Evolutionary conservation across 2,329 filamentous ascomycete genomes (phyloP).

Genomic region (Simplicillium sp.): DNA sequence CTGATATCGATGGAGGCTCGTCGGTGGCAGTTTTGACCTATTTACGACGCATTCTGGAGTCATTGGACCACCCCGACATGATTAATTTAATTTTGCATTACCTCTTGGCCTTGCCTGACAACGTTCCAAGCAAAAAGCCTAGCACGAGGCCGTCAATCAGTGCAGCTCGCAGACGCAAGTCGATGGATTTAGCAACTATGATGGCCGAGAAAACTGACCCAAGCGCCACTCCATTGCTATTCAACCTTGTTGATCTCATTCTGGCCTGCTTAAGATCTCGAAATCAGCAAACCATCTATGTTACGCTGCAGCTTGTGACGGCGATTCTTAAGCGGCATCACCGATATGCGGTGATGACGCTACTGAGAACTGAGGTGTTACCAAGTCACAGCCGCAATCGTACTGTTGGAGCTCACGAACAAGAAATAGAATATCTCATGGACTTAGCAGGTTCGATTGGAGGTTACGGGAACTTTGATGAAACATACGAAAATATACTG

Average conservation of each 20-base stretch:
- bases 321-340: constrained; percentile 83
- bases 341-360: constrained; percentile 68
- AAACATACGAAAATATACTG: constrained; percentile 61
- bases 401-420: constrained; percentile 65
- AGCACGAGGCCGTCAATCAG: constrained; percentile 45
- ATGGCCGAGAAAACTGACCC: constrained; percentile 66
- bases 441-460: constrained; percentile 59
- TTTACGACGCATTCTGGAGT: constrained; percentile 79
- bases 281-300: constrained; percentile 81
- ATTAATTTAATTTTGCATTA: constrained; percentile 92
- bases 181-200: constrained; percentile 75
- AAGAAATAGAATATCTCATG: constrained; percentile 65
- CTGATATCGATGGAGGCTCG: constrained; percentile 91
- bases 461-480: constrained; percentile 60
- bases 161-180: constrained; percentile 73
- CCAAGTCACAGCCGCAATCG: constrained; percentile 44
- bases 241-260: constrained; percentile 87
- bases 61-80: constrained; percentile 86
- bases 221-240: constrained; percentile 71
- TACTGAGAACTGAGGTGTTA: constrained; percentile 58
- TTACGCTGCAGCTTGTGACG: constrained; percentile 79
- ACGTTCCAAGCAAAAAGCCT: constrained; percentile 22
- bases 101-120: constrained; percentile 69
- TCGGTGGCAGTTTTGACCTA: constrained; percentile 95
- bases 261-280: constrained; percentile 74